Evolutionary conservation across 306 rosid species (phyloP).

Genomic region (Coriaria nepalensis): DNA sequence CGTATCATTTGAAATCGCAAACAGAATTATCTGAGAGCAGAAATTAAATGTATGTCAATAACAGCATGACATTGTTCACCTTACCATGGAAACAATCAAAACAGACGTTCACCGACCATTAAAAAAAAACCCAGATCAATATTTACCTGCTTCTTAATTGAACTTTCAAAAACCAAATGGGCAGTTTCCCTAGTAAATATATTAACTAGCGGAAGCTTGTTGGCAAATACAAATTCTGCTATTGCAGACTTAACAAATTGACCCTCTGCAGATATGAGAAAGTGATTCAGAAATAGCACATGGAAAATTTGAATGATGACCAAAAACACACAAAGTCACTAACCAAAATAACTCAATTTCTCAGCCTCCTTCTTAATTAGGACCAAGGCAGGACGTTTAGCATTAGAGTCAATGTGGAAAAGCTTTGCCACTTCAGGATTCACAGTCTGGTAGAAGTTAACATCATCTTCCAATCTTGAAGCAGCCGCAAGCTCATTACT

Average conservation of each 20-base stretch:
- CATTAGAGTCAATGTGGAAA: constrained; percentile 66
- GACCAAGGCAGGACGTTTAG: constrained; percentile 77
- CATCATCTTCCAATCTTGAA: constrained; percentile 82
- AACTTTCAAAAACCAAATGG: constrained; percentile 66
- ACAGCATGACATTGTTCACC: background rate
- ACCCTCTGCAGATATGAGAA: constrained; percentile 44
- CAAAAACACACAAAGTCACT: constrained; percentile 16
- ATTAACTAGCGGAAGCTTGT: constrained; percentile 87
- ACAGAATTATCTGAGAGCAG: constrained; percentile 52
- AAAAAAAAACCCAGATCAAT: constrained; percentile 3
- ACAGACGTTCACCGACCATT: too few relatives aligned
- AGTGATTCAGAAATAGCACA: constrained; percentile 3
- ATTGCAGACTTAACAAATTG: constrained; percentile 58
- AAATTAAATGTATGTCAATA: constrained; percentile 14
- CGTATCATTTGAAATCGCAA: constrained; percentile 59
- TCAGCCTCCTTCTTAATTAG: constrained; percentile 80
- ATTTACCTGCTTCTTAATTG: constrained; percentile 88
- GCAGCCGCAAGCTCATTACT: constrained; percentile 92
- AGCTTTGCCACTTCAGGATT: constrained; percentile 79
- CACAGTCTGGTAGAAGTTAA: constrained; percentile 83
- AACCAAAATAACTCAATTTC: constrained; percentile 67
- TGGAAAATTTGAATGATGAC: constrained; percentile 1
- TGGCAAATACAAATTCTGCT: constrained; percentile 55
- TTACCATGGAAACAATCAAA: background rate
- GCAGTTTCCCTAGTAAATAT: constrained; percentile 81